A percentile compares a stretch with the other conserved stretches of the same genome.
Conservation (phyloP, 2,329 filamentous ascomycete genomes). For the Colletotrichum tropicale region DNA sequence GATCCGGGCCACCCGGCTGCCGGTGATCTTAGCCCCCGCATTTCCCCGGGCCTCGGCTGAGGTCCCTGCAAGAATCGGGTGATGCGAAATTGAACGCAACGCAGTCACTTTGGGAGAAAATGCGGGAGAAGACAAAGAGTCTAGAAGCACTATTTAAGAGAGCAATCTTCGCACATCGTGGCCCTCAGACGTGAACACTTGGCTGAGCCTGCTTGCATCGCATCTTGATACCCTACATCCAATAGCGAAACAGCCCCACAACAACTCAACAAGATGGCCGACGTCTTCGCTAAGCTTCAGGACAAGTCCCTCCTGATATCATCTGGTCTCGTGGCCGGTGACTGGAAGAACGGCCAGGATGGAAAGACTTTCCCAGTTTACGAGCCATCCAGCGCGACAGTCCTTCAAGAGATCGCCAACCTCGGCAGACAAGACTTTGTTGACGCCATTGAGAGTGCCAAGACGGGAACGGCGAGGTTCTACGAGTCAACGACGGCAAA, state of each 20-base stretch:
- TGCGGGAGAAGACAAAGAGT: too few species aligned
- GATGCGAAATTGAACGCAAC: not conserved
- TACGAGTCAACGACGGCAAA: slow-evolving; percentile 42
- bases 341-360: slow-evolving; percentile 48
- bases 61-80: not conserved
- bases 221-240: not conserved
- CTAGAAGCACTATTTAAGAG: not conserved
- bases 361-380: slow-evolving; percentile 55
- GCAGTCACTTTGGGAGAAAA: not conserved
- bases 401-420: slow-evolving; percentile 55
- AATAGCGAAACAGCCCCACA: not conserved
- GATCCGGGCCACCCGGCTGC: not conserved
- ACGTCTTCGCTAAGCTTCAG: not conserved
- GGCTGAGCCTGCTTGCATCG: not conserved
- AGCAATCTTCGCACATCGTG: not conserved
- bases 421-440: slow-evolving; percentile 32
- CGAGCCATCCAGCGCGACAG: slow-evolving; percentile 55
- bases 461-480: slow-evolving; percentile 37
- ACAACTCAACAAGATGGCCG: not conserved
- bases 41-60: not conserved
- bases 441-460: slow-evolving; percentile 41
- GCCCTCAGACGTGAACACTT: not conserved
- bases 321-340: slow-evolving; percentile 40
- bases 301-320: not conserved
- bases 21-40: not conserved